These are phyloP conservation scores for Candida boleticola DNA, from an alignment of 805 yeast species.

Conservation along the genomic window DNA sequence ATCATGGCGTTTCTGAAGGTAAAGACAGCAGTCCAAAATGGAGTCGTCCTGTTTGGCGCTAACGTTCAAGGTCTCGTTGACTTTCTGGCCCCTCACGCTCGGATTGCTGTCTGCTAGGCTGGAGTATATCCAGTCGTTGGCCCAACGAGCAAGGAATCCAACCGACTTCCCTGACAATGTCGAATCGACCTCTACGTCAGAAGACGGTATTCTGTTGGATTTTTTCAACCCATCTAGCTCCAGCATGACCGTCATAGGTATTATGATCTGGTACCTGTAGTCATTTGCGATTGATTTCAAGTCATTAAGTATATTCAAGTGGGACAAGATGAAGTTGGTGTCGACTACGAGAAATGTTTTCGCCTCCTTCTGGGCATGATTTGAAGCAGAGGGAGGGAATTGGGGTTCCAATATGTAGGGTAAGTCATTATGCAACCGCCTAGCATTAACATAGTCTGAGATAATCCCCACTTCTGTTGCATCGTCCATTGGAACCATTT, in stretches of 20 bases:
- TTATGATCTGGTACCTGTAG: constrained; percentile 51
- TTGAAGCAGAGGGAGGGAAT: not conserved
- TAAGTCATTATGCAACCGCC: not conserved
- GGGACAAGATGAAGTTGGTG: constrained; percentile 78
- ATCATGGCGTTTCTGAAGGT: constrained; percentile 42
- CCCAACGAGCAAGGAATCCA: constrained; percentile 62
- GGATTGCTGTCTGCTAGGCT: constrained; percentile 51
- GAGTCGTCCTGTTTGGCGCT: constrained; percentile 67
- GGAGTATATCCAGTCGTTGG: constrained; percentile 74
- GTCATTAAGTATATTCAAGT: constrained; percentile 56
- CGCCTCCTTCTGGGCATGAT: not conserved
- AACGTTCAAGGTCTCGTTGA: constrained; percentile 50
- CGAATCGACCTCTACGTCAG: constrained; percentile 9
- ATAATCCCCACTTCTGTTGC: constrained; percentile 42
- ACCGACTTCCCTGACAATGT: constrained; percentile 33
- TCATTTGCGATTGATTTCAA: constrained; percentile 38
- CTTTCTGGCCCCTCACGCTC: constrained; percentile 63
- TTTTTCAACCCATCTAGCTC: constrained; percentile 85
- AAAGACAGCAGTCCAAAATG: constrained; percentile 80
- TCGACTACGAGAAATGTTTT: constrained; percentile 61
- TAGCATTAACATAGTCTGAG: constrained; percentile 34
- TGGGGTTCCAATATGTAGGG: not conserved
- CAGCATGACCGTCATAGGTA: constrained; percentile 67
- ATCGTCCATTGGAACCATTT: constrained; percentile 50
- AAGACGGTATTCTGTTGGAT: constrained; percentile 21